Evolutionary conservation across 768 basidiomycete genomes (phyloP).

Genomic region (Stropharia rugosoannulata): DNA sequence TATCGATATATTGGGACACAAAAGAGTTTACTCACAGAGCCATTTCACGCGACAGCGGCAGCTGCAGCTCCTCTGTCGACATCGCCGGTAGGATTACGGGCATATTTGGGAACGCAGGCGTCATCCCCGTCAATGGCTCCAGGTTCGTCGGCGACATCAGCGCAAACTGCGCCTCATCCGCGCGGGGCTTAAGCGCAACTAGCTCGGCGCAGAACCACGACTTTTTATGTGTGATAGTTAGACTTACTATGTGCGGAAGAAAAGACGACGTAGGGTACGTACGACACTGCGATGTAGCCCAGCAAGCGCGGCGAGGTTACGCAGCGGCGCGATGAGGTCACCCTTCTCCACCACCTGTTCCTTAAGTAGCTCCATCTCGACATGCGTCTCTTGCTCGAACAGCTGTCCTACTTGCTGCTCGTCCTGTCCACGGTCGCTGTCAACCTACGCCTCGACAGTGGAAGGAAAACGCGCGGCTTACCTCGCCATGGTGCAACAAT

Average conservation of each 20-base stretch:
- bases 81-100: constrained; percentile 37
- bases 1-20: background rate
- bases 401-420: constrained; percentile 49
- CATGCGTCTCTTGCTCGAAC: constrained; percentile 73
- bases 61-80: constrained; percentile 49
- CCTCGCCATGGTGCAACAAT: constrained; percentile 10
- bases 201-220: constrained; percentile 84
- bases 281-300: constrained; percentile 87
- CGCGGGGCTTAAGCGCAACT: constrained; percentile 58
- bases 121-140: constrained; percentile 50
- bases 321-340: constrained; percentile 69
- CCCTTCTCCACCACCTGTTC: constrained; percentile 51
- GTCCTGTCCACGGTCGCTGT: constrained; percentile 16
- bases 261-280: constrained; percentile 25
- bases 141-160: constrained; percentile 49
- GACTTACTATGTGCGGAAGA: background rate
- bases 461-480: constrained; percentile 40
- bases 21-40: constrained; percentile 58
- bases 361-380: constrained; percentile 70
- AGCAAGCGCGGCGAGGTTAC: constrained; percentile 74
- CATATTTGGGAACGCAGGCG: constrained; percentile 46
- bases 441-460: constrained; percentile 23
- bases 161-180: constrained; percentile 49
- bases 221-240: constrained; percentile 36
- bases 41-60: constrained; percentile 90